Percentiles rank a stretch among this genome's conserved stretches.
Evolutionary conservation across 257 asterid species (phyloP).

Genomic region (Lycium barbarum): DNA sequence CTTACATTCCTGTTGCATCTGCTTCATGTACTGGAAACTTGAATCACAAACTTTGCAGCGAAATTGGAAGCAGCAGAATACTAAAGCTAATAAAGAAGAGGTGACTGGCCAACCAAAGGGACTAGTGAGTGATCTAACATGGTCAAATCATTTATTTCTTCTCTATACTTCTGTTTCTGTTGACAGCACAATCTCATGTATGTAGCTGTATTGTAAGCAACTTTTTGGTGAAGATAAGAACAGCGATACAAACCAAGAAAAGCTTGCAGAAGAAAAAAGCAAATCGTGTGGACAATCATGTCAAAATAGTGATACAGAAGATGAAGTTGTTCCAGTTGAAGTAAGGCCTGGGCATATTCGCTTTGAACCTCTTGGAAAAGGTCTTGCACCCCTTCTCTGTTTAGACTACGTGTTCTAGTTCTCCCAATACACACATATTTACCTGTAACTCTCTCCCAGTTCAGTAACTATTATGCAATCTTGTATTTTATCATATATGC

Average conservation of each 20-base stretch:
- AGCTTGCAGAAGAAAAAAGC: conserved; percentile 40
- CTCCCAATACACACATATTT: background rate
- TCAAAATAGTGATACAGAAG: conserved; percentile 50
- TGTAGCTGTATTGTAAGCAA: conserved; percentile 77
- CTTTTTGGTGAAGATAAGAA: conserved; percentile 47
- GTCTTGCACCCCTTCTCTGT: conserved; percentile 42
- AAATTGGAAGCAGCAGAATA: conserved; percentile 72
- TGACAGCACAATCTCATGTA: conserved; percentile 27
- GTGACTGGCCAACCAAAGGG: conserved; percentile 46
- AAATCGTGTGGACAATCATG: conserved; percentile 40
- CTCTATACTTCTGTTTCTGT: conserved; percentile 25
- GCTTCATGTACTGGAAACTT: conserved; percentile 31
- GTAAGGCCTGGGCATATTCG: conserved; percentile 97
- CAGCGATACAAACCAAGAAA: conserved; percentile 46
- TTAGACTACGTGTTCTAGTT: background rate
- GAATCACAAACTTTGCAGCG: conserved; percentile 50
- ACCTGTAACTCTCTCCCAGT: conserved; percentile 12
- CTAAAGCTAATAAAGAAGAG: conserved; percentile 52
- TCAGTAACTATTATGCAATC: conserved; percentile 5
- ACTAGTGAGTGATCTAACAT: conserved; percentile 47
- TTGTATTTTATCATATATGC: conserved; percentile 26
- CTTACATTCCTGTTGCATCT: conserved; percentile 22
- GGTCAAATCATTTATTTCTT: conserved; percentile 24
- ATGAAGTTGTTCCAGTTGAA: conserved; percentile 72
- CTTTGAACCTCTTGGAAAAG: conserved; percentile 81